phyloP scores from a whole-genome alignment of 2,329 filamentous ascomycete species.

The Ophiocordyceps unilateralis region DNA sequence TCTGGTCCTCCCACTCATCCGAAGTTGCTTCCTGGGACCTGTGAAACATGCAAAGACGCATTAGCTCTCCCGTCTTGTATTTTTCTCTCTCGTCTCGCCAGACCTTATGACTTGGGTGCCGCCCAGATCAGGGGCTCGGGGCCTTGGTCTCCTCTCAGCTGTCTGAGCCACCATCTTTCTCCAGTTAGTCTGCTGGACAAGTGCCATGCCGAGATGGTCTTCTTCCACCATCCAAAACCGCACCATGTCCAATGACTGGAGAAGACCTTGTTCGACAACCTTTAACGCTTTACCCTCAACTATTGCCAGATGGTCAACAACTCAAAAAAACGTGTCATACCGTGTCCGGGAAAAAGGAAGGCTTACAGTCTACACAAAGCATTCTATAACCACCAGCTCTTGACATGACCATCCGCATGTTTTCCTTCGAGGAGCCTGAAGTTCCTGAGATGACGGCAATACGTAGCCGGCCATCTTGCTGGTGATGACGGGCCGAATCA shows the following conservation, averaged over 20 bases:
- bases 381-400: neutral
- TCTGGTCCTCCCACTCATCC: neutral
- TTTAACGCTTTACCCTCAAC: neutral
- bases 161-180: neutral
- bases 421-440: neutral
- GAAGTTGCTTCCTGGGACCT: neutral
- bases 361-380: neutral
- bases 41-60: too few species aligned
- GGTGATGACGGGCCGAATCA: neutral
- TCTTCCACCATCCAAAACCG: neutral
- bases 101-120: neutral
- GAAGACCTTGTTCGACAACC: neutral
- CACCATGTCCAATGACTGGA: neutral
- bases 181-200: neutral
- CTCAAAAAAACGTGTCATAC: too few species aligned
- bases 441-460: neutral
- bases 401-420: neutral
- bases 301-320: neutral
- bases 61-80: neutral
- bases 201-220: neutral
- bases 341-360: neutral
- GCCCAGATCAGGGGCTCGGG: neutral
- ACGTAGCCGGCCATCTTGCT: neutral
- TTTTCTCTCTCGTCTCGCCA: too few species aligned
- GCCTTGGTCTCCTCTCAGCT: neutral